Percentiles rank a stretch among this genome's conserved stretches.
phyloP scores from a whole-genome alignment of 371 early-diverging fungal genomes.

The Chytridiales sp. region DNA sequence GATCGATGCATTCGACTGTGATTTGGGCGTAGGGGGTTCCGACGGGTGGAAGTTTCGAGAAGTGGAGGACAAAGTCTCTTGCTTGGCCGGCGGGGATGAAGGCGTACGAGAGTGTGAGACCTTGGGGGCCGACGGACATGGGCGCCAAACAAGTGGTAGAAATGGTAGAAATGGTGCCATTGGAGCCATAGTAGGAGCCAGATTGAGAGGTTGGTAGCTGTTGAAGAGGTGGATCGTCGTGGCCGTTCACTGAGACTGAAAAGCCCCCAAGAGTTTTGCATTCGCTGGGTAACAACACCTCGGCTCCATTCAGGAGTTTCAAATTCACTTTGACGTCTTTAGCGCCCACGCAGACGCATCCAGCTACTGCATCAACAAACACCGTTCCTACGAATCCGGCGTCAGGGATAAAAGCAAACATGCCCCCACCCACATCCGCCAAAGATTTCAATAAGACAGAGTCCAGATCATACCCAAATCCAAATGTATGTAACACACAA shows the following conservation, averaged over 20 bases:
- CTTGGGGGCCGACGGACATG: neutral
- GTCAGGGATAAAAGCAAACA: conserved; percentile 32
- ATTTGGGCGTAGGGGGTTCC: conserved; percentile 5
- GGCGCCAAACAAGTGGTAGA: neutral
- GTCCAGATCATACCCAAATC: conserved; percentile 38
- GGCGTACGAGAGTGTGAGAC: conserved; percentile 5
- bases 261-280: too few relatives aligned
- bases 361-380: conserved; percentile 34
- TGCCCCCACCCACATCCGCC: conserved; percentile 28
- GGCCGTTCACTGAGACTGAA: too few relatives aligned
- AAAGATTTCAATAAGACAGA: conserved; percentile 16
- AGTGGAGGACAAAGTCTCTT: conserved; percentile 17
- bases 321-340: conserved; percentile 8
- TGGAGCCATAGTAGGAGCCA: too few relatives aligned
- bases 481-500: conserved; percentile 34
- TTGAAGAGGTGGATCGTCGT: too few relatives aligned
- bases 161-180: too few relatives aligned
- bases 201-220: too few relatives aligned
- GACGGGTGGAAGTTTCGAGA: conserved; percentile 7
- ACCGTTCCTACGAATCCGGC: conserved; percentile 38
- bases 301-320: conserved; percentile 13
- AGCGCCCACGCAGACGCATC: neutral
- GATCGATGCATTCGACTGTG: neutral
- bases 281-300: too few relatives aligned
- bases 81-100: conserved; percentile 9